A percentile compares a stretch with the other conserved stretches of the same genome.
These are phyloP conservation scores for Pulveroboletus sp. DNA, from an alignment of 768 basidiomycete genomes.

Conservation along the genomic window DNA sequence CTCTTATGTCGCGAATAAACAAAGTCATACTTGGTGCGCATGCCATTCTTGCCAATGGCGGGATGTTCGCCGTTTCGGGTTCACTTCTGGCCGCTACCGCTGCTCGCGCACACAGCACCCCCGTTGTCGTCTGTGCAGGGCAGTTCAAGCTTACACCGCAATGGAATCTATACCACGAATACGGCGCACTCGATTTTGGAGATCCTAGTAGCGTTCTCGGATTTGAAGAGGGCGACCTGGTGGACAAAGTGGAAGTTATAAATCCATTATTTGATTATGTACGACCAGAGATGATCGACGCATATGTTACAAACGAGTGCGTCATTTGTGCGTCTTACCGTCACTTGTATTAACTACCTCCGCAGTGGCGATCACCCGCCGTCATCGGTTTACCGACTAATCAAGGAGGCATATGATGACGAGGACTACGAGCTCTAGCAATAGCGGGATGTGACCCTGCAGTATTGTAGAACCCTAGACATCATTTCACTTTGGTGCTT, in stretches of 20 bases:
- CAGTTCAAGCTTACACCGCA: constrained; percentile 95
- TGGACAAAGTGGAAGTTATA: constrained; percentile 87
- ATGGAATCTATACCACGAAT: constrained; percentile 87
- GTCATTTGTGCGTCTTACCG: constrained; percentile 32
- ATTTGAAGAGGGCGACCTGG: constrained; percentile 74
- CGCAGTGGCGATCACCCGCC: constrained; percentile 93
- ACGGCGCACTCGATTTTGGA: constrained; percentile 80
- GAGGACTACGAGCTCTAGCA: constrained; percentile 75
- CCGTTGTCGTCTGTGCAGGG: constrained; percentile 90
- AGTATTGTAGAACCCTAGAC: background rate
- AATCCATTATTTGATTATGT: constrained; percentile 99
- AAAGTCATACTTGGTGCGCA: constrained; percentile 96
- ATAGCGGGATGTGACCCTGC: background rate
- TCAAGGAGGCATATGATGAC: constrained; percentile 95
- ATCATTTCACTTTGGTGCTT: constrained; percentile 47
- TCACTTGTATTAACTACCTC: constrained; percentile 5
- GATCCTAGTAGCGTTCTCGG: constrained; percentile 63
- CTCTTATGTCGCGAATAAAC: constrained; percentile 94
- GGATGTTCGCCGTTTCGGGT: constrained; percentile 88
- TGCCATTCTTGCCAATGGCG: constrained; percentile 95
- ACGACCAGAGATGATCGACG: constrained; percentile 85
- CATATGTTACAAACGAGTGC: constrained; percentile 97
- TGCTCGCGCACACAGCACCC: constrained; percentile 85
- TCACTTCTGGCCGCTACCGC: constrained; percentile 83
- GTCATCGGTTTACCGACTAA: constrained; percentile 85